Base-by-base conservation (phyloP, 331 rosid species). In the Ulmus americana region DNA sequence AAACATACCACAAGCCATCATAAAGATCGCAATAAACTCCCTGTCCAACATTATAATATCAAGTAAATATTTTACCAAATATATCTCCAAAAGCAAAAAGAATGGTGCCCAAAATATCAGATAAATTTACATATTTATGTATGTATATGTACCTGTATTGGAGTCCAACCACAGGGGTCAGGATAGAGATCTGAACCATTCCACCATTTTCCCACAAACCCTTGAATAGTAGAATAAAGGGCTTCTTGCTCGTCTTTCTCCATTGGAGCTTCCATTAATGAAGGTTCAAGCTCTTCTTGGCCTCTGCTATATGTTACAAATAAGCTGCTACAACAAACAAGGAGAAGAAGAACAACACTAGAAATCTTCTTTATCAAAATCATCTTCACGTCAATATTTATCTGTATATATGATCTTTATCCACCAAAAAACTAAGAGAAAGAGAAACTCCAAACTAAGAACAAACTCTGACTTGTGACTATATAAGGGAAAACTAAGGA, bases 111-210 rank as follows among this genome's bases (percentile, higher is more conserved):
- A 49, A n/a, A 14, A 5, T 0, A 35, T 1, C 11, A 38, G 20
- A 43, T 22, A 59, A 8, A 15, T 18, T 10, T 10, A 44, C 8
- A 4, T 18, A 39, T 35, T 22, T 7, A 46, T 28, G 11, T 8
- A 6, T 18, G 45, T 16, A 2, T 15, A 35, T 2, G 22, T 14
- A 63, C 79, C 75, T 75, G 79, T n/a, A 74, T 68, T 39, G 74
- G 79, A 40, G 79, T 75, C 79, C 75, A 75, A 40, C 79, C 79
- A 69, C 79, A 68, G 46, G 75, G 79, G 46, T 75, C 79, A 46
- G 79, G 75, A 55, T 75, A 75, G 55, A 75, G 79, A 56, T 69
- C 67, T 18, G 79, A 75, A 53, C 79, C 79, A 49, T 75, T 75
- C 79, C 74, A 75, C 61, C 61, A 55, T 6, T 63, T 35, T 6